Percentiles rank a stretch among this genome's conserved stretches.
phyloP scores from a whole-genome alignment of 2,329 filamentous ascomycete genomes.

The Helminthosporium solani region DNA sequence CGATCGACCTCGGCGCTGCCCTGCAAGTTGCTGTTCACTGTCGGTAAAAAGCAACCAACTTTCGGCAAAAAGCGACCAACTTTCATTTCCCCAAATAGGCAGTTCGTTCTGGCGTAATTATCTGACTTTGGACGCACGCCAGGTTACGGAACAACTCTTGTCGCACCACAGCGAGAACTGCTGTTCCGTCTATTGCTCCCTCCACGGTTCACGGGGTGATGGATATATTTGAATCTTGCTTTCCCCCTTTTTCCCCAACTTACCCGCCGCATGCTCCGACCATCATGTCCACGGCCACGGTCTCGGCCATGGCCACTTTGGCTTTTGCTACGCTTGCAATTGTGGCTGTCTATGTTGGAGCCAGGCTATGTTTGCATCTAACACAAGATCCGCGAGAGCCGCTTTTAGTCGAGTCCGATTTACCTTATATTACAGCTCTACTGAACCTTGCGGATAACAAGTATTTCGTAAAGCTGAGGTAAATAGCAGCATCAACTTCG shows the following conservation, averaged over 20 bases:
- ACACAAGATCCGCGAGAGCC: constrained; percentile 14
- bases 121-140: not conserved
- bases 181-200: not conserved
- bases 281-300: no score
- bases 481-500: not conserved
- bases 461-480: constrained; percentile 7
- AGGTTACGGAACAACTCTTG: not conserved
- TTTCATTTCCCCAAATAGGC: not conserved
- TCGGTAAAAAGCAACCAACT: not conserved
- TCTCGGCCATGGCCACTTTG: not conserved
- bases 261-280: no score
- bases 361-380: constrained; percentile 1
- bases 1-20: not conserved
- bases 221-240: no score
- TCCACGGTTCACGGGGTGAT: no score
- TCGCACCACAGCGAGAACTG: not conserved
- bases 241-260: no score
- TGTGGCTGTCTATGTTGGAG: constrained; percentile 2
- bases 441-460: constrained; percentile 7
- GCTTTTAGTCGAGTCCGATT: constrained; percentile 2
- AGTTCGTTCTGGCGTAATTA: not conserved
- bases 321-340: not conserved
- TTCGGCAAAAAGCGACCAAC: not conserved
- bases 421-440: constrained; percentile 9
- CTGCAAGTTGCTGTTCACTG: not conserved